phyloP scores from a whole-genome alignment of 148 eudicot genomes.

The Rhododendron molle region DNA sequence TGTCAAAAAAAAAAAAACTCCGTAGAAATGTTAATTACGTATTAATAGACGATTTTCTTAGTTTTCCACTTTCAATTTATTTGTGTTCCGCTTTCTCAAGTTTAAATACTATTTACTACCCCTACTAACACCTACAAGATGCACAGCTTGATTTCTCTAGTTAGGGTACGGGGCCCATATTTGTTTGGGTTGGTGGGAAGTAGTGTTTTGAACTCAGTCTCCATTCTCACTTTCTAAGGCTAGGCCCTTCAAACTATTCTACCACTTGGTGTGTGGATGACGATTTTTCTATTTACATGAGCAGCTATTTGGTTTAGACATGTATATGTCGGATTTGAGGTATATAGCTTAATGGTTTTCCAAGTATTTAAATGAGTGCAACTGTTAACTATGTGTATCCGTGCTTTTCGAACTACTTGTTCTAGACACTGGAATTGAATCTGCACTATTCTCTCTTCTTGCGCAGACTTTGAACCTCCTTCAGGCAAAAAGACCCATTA shows the following conservation, averaged over 20 bases:
- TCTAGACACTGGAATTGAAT: constrained; percentile 1
- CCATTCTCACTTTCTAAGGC: background rate
- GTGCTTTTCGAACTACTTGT: background rate
- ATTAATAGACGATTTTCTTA: background rate
- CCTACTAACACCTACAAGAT: background rate
- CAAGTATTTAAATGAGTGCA: background rate
- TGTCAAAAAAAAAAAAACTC: background rate
- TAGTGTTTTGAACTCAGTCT: background rate
- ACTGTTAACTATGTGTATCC: background rate
- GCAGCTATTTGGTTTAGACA: background rate
- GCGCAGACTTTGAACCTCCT: constrained; percentile 39
- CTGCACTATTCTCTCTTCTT: background rate
- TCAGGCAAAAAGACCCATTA: constrained; percentile 19
- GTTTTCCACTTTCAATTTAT: background rate
- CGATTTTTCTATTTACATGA: background rate
- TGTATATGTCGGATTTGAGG: background rate
- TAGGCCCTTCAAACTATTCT: background rate
- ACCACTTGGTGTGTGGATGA: background rate
- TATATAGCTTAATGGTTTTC: background rate
- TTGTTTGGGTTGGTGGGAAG: background rate
- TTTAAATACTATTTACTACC: background rate
- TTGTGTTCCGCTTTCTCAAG: background rate
- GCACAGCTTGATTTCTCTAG: background rate
- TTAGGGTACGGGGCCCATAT: background rate
- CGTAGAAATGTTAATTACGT: background rate